Percentiles rank a stretch among this genome's conserved stretches.
Conservation (phyloP, 73 alveolate species). For the Blepharisma japonicum region DNA sequence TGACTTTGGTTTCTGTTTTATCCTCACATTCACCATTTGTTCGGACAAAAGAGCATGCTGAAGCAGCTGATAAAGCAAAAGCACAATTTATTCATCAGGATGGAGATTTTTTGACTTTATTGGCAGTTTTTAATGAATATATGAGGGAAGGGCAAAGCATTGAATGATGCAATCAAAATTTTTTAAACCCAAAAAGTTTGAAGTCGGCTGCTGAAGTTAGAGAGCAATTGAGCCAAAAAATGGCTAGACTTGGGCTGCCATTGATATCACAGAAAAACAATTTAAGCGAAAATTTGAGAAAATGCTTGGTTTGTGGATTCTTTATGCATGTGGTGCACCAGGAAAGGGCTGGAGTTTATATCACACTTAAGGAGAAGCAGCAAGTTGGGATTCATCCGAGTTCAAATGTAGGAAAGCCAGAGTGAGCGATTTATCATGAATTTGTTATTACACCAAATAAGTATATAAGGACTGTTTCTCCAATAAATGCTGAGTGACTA, state of each 20-base stretch:
- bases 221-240: slow-evolving; percentile 71
- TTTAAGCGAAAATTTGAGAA: slow-evolving; percentile 34
- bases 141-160: slow-evolving; percentile 76
- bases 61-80: slow-evolving; percentile 98
- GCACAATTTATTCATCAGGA: slow-evolving; percentile 94
- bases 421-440: slow-evolving; percentile 97
- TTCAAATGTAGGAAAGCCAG: slow-evolving; percentile 95
- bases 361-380: slow-evolving; percentile 89
- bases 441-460: slow-evolving; percentile 96
- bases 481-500: slow-evolving; percentile 94
- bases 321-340: slow-evolving; percentile 34
- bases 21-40: slow-evolving; percentile 91
- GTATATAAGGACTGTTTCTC: slow-evolving; percentile 94
- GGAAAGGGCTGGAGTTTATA: slow-evolving; percentile 24
- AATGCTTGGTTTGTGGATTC: slow-evolving; percentile 55
- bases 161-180: slow-evolving; percentile 94
- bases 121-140: slow-evolving; percentile 91
- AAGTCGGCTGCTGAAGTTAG: slow-evolving; percentile 89
- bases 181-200: slow-evolving; percentile 80
- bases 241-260: slow-evolving; percentile 46
- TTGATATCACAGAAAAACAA: slow-evolving; percentile 37
- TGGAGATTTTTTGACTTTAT: slow-evolving; percentile 98
- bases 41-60: slow-evolving; percentile 83
- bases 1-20: slow-evolving; percentile 91
- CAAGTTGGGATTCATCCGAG: slow-evolving; percentile 98